Percentiles rank a stretch among this genome's conserved stretches.
Conservation (phyloP, 345 rosid species). For the Heritiera fomes region DNA sequence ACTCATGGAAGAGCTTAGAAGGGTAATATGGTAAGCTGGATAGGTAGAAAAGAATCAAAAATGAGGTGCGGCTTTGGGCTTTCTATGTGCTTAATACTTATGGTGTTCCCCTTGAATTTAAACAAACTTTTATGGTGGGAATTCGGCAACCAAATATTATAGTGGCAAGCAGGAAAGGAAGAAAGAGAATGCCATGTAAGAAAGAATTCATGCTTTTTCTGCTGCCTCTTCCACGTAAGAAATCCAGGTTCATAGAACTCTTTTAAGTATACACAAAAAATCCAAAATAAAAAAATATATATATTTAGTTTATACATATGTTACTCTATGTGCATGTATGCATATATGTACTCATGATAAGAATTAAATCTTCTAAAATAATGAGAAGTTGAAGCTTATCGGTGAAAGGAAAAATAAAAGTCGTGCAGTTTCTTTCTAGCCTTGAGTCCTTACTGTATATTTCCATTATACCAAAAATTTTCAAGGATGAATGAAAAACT, state of each 20-base stretch:
- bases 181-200: constrained; percentile 29
- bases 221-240: constrained; percentile 29
- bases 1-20: background rate
- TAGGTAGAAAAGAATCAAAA: constrained; percentile 3
- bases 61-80: constrained; percentile 22
- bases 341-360: background rate
- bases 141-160: constrained; percentile 32
- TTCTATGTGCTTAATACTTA: constrained; percentile 9
- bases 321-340: background rate
- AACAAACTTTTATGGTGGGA: constrained; percentile 36
- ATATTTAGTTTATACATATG: background rate
- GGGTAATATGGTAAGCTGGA: background rate
- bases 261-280: background rate
- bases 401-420: background rate
- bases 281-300: background rate
- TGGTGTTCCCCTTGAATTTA: constrained; percentile 27
- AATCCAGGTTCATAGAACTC: constrained; percentile 38
- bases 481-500: constrained; percentile 27
- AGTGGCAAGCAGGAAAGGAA: constrained; percentile 43
- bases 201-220: constrained; percentile 48
- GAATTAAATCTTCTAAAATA: background rate
- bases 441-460: background rate
- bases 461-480: constrained; percentile 18
- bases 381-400: background rate
- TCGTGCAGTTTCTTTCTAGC: constrained; percentile 19